Percentiles rank a stretch among this genome's conserved stretches.
Conservation (phyloP, 1,284 basidiomycete genomes). For the Agaricales sp. region DNA sequence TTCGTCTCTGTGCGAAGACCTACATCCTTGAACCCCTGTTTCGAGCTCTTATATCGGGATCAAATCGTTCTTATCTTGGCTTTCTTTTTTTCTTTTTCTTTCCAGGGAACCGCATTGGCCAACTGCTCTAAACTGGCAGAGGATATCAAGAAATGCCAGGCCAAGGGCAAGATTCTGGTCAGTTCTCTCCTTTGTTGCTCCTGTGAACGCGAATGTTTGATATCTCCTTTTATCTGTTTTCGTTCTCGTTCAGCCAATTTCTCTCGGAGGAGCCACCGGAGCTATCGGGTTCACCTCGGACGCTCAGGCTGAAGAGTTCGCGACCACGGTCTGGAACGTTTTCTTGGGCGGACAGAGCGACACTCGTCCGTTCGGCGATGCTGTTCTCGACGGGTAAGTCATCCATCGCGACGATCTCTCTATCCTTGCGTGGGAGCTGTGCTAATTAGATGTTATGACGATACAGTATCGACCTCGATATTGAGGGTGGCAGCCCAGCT, state of each 20-base stretch:
- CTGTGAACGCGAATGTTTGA: background rate
- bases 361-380: constrained; percentile 51
- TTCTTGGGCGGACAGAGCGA: constrained; percentile 49
- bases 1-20: no score
- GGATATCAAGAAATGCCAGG: constrained; percentile 49
- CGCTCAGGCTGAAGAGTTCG: constrained; percentile 33
- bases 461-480: constrained; percentile 57
- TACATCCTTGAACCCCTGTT: no score
- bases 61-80: background rate
- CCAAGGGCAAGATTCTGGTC: constrained; percentile 46
- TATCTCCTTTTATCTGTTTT: background rate
- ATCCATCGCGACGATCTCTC: background rate
- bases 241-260: constrained; percentile 9
- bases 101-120: constrained; percentile 19
- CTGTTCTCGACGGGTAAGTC: constrained; percentile 51
- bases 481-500: constrained; percentile 48
- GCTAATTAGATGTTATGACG: constrained; percentile 1
- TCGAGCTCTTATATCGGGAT: no score
- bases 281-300: constrained; percentile 46
- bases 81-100: no score
- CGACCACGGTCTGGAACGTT: constrained; percentile 52
- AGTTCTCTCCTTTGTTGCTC: no score
- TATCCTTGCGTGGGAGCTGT: constrained; percentile 1
- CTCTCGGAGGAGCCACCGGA: constrained; percentile 39
- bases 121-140: constrained; percentile 42